A percentile compares a stretch with the other conserved stretches of the same genome.
These are phyloP conservation scores for Alternaria novae-zelandiae DNA, from an alignment of 2,329 filamentous ascomycete species.

Conservation along the genomic window DNA sequence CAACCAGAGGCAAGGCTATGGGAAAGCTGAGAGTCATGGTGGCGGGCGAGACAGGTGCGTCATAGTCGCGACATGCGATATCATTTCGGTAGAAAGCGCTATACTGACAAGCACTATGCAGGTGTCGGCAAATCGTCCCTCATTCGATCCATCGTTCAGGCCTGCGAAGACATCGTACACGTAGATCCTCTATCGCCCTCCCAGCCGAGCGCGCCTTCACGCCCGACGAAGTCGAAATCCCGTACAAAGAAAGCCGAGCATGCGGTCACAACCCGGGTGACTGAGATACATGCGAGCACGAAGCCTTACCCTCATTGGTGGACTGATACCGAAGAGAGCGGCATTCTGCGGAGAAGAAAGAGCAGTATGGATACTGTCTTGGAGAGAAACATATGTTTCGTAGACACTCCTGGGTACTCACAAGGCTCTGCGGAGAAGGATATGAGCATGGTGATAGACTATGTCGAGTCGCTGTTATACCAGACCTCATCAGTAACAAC, in stretches of 20 bases:
- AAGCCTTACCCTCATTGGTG: conserved; percentile 85
- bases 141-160: conserved; percentile 85
- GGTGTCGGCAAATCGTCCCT: conserved; percentile 88
- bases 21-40: conserved; percentile 90
- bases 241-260: conserved; percentile 32
- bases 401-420: conserved; percentile 76
- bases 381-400: conserved; percentile 91
- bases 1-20: conserved; percentile 80
- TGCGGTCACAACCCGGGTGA: conserved; percentile 37
- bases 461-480: conserved; percentile 73
- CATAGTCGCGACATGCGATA: neutral
- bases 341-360: conserved; percentile 63
- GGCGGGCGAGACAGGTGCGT: conserved; percentile 75
- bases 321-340: conserved; percentile 75
- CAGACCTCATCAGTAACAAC: conserved; percentile 66
- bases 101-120: conserved; percentile 47
- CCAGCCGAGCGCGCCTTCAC: conserved; percentile 32
- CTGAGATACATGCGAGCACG: conserved; percentile 55
- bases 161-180: conserved; percentile 91
- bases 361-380: conserved; percentile 78
- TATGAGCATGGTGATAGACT: conserved; percentile 59
- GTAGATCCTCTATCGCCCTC: conserved; percentile 69
- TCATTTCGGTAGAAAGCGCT: neutral
- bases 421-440: conserved; percentile 49
- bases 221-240: conserved; percentile 32